Conservation (phyloP, 1,284 basidiomycete genomes). For the Fistulina hepatica region DNA sequence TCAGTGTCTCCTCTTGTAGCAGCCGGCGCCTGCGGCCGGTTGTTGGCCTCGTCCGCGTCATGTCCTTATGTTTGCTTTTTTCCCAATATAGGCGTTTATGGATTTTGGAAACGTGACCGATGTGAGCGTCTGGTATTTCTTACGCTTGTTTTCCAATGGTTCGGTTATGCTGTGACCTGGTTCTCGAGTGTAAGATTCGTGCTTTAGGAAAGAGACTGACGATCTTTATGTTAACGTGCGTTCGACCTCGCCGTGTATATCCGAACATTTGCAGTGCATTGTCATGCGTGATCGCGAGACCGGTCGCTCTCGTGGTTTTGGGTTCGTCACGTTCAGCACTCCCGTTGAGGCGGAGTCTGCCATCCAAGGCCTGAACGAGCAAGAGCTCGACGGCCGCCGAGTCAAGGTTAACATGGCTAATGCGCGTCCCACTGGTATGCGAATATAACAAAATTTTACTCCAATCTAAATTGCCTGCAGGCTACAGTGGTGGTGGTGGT, state of each 20-base stretch:
- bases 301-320: conserved; percentile 92
- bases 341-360: conserved; percentile 67
- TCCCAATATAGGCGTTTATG: conserved; percentile 58
- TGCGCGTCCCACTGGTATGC: conserved; percentile 46
- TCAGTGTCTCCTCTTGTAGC: conserved; percentile 47
- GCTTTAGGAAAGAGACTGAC: too few species aligned
- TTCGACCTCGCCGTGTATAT: too few species aligned
- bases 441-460: neutral
- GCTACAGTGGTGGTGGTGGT: conserved; percentile 23
- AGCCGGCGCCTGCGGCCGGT: conserved; percentile 26
- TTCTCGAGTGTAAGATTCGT: too few species aligned
- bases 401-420: conserved; percentile 95
- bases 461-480: conserved; percentile 7
- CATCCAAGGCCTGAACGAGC: conserved; percentile 76
- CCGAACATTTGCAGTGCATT: conserved; percentile 82
- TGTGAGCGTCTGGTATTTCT: conserved; percentile 50
- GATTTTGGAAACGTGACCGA: conserved; percentile 60
- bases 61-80: conserved; percentile 26
- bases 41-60: conserved; percentile 8
- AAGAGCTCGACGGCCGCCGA: conserved; percentile 87
- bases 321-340: conserved; percentile 77
- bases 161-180: too few species aligned
- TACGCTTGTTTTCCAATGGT: conserved; percentile 21
- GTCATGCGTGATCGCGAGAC: conserved; percentile 98
- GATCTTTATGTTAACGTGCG: too few species aligned